Evolutionary conservation across 306 rosid genomes (phyloP), one percentile per base, ranked within the genome.

Genomic region (Herpetospermum pedunculosum): DNA sequence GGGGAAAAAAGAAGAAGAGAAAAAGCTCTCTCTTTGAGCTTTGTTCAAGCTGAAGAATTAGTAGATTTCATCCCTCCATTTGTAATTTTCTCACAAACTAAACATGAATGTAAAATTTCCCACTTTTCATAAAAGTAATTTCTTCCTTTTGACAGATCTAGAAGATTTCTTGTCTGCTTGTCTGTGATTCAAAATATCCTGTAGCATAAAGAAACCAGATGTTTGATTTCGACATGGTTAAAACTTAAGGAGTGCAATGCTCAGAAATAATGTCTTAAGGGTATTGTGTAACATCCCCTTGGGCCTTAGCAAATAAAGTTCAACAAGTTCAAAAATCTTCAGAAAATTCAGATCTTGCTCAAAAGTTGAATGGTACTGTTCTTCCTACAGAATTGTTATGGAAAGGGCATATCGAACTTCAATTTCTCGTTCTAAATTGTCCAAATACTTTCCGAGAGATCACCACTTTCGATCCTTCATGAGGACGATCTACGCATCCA

Each of bases 161-260:
- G 74, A 70, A 70, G 74, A 28, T 70, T 70, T 70, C 57, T 46
- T 46, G 74, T 70, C 74, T 70, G 74, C 23, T 15, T 70, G 74
- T 70, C 58, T 70, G 58, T 46, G 18, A 46, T 70, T 46, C 57
- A 26, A 28, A 44, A 4, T 9, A 0, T 14, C 11, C 23, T 68
- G 54, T 28, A 41, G 73, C 73, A 9, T 43, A 68, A 68, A 68
- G 73, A 47, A 68, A 34, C 25, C 21, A 41, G 13, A 43, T 43
- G 38, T 14, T 43, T 26, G 13, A 43, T 68, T 14, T 70, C 43
- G 46, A 29, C 57, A 4, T 46, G 41, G 74, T n/a, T 46, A 68
- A 23, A 25, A 21, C 30, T 67, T 23, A 6, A 6, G 10, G n/a
- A 13, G 49, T 38, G 4, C 64, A 59, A 59, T 29, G 41, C 41